Conservation (phyloP, 2,329 filamentous ascomycete species). For the Penicillium sp. region DNA sequence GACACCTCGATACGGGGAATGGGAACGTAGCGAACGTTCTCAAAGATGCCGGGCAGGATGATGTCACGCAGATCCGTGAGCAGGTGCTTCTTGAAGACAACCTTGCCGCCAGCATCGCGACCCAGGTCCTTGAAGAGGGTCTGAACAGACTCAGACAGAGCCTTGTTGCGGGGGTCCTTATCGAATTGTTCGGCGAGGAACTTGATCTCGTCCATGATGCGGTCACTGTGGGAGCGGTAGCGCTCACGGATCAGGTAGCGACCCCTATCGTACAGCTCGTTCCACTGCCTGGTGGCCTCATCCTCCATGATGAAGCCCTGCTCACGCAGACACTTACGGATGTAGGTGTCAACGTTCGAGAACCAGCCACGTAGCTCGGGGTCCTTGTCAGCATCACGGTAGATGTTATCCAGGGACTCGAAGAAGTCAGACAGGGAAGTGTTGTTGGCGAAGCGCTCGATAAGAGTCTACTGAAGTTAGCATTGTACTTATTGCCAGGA, state of each 20-base stretch:
- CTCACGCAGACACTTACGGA: conserved; percentile 81
- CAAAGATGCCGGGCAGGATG: conserved; percentile 78
- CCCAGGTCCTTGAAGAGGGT: conserved; percentile 91
- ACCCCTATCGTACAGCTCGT: conserved; percentile 79
- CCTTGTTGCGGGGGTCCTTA: conserved; percentile 79
- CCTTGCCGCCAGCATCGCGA: conserved; percentile 78
- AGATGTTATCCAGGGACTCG: conserved; percentile 80
- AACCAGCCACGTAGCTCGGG: conserved; percentile 89
- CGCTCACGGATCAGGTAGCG: conserved; percentile 84
- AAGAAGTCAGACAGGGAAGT: conserved; percentile 87
- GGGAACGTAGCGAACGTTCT: conserved; percentile 85
- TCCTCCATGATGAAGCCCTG: conserved; percentile 91
- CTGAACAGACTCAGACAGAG: conserved; percentile 72
- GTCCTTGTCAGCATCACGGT: conserved; percentile 82
- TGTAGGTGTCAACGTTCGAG: conserved; percentile 71
- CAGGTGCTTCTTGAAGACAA: conserved; percentile 88
- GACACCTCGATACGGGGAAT: conserved; percentile 92
- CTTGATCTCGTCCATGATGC: conserved; percentile 83
- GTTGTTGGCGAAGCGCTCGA: conserved; percentile 94
- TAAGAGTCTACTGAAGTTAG: conserved; percentile 54
- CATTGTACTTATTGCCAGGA: neutral
- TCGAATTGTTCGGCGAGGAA: conserved; percentile 90
- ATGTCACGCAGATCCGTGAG: conserved; percentile 85
- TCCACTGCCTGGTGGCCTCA: conserved; percentile 75
- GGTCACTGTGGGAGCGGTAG: conserved; percentile 83